Conservation (phyloP, 331 rosid species). For the Quercus tomentella region DNA sequence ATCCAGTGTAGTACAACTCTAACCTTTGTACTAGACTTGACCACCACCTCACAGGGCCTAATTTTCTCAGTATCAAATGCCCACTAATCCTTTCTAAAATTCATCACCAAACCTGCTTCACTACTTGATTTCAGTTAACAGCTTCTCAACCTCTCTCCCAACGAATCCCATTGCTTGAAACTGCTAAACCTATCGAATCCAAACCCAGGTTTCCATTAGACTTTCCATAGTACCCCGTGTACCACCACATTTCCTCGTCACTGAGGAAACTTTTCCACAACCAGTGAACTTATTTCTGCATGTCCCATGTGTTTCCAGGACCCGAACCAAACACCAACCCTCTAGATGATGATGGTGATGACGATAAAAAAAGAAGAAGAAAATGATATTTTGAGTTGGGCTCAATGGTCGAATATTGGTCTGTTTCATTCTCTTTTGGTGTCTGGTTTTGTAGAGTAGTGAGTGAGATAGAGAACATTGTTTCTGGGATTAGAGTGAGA, state of each 20-base stretch:
- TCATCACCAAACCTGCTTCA: constrained; percentile 62
- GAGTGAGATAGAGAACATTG: constrained; percentile 32
- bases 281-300: constrained; percentile 66
- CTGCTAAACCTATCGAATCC: constrained; percentile 61
- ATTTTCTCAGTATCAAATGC: constrained; percentile 61
- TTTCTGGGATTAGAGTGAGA: constrained; percentile 13
- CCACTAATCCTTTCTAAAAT: constrained; percentile 71
- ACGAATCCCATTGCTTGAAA: constrained; percentile 80
- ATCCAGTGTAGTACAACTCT: constrained; percentile 64
- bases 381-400: constrained; percentile 16
- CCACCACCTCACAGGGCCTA: constrained; percentile 64
- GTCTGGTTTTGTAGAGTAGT: constrained; percentile 61
- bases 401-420: constrained; percentile 26
- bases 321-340: constrained; percentile 80
- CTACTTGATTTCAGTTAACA: constrained; percentile 32
- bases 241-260: constrained; percentile 88
- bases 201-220: constrained; percentile 34
- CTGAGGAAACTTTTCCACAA: constrained; percentile 72
- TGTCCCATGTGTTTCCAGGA: constrained; percentile 48
- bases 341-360: constrained; percentile 15
- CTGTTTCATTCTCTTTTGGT: constrained; percentile 39
- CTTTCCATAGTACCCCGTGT: constrained; percentile 77
- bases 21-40: constrained; percentile 70
- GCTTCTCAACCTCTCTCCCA: constrained; percentile 67
- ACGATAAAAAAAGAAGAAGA: constrained; percentile 2